Percentiles rank a stretch among this genome's conserved stretches.
Conservation (phyloP, 371 early-diverging fungal species). For the Parasitella parasitica region DNA sequence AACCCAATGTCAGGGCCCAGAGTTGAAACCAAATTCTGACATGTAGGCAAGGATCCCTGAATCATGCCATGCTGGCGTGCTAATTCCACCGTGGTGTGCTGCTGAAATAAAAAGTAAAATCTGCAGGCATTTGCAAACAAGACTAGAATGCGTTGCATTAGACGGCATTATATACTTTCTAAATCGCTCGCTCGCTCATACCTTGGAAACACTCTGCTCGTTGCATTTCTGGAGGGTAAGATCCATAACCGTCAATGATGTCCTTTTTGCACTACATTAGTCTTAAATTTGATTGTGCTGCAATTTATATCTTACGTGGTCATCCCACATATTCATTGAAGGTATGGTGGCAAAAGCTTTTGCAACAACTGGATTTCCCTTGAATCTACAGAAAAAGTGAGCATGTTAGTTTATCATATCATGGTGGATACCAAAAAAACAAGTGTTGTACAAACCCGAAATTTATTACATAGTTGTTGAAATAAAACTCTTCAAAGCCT, state of each 20-base stretch:
- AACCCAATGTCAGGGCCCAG: constrained; percentile 56
- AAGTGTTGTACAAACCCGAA: constrained; percentile 45
- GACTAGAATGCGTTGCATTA: no score
- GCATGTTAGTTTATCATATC: neutral
- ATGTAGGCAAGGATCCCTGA: constrained; percentile 22
- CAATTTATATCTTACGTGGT: constrained; percentile 52
- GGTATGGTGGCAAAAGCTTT: constrained; percentile 70
- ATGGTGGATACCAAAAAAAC: neutral
- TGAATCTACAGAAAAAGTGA: constrained; percentile 13
- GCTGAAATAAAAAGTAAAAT: constrained; percentile 84
- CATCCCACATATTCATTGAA: constrained; percentile 73
- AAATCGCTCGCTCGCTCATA: neutral
- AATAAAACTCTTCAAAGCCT: constrained; percentile 68
- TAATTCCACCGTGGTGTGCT: constrained; percentile 67
- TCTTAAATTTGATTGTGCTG: neutral
- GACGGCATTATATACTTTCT: no score
- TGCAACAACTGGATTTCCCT: constrained; percentile 40
- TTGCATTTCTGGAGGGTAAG: constrained; percentile 76
- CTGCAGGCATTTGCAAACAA: constrained; percentile 62
- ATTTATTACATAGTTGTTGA: constrained; percentile 66
- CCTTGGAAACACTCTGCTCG: constrained; percentile 43
- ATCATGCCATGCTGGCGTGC: constrained; percentile 56
- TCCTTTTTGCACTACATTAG: constrained; percentile 7
- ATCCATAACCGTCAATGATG: constrained; percentile 77
- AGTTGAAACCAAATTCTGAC: constrained; percentile 28